Evolutionary conservation across 345 rosid species (phyloP).

Genomic region (Gossypium thurberi): DNA sequence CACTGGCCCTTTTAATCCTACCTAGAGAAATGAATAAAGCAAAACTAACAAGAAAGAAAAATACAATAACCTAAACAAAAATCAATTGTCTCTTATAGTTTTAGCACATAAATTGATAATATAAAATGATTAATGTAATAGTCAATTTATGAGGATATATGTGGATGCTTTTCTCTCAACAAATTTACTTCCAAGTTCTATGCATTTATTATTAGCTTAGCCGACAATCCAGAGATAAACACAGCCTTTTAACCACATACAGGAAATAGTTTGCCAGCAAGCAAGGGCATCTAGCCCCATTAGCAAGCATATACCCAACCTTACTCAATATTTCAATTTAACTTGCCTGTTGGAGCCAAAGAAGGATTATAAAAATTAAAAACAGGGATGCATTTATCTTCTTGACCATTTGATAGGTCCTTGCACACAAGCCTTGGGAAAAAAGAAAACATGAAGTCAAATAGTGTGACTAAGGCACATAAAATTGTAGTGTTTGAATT

Average conservation of each 20-base stretch:
- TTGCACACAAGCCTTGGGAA: constrained; percentile 42
- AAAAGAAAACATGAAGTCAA: constrained; percentile 9
- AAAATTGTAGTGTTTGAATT: background rate
- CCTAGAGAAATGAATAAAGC: background rate
- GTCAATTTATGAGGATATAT: background rate
- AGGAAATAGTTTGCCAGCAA: background rate
- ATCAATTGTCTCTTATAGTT: background rate
- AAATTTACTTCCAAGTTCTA: background rate
- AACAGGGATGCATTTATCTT: constrained; percentile 45
- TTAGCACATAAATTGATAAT: background rate
- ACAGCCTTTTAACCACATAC: background rate
- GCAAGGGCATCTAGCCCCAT: background rate
- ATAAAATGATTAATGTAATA: background rate
- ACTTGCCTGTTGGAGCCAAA: constrained; percentile 50
- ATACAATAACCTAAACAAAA: background rate
- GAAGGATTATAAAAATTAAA: constrained; percentile 48
- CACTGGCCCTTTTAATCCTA: background rate
- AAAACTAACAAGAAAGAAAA: background rate
- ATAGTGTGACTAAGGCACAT: background rate
- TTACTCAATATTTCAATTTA: constrained; percentile 4
- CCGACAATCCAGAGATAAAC: background rate
- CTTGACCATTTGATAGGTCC: constrained; percentile 51
- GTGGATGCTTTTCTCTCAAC: background rate
- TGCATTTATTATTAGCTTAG: background rate
- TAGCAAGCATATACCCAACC: background rate